Evolutionary conservation across 2,329 filamentous ascomycete species (phyloP), one percentile per base, ranked within the genome.

Genomic region (Penicillium sp.): DNA sequence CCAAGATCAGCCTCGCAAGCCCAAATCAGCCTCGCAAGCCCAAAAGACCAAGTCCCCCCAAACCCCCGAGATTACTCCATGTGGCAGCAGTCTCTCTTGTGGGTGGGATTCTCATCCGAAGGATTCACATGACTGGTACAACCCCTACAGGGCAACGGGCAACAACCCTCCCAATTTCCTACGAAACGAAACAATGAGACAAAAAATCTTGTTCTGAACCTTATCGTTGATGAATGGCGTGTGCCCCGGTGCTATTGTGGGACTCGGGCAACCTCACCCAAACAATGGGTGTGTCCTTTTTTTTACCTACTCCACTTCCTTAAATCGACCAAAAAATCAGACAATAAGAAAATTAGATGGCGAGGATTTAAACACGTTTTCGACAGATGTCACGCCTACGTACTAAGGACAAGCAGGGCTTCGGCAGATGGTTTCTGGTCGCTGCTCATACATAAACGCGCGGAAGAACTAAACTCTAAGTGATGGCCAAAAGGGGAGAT

Each of bases 391-490:
- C 31, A 49, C 51, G 33, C 40, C 31, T 29, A 51, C 22, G 27
- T 29, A 29, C 11, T 31, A 31, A 31, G 29, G 29, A 15, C 27
- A 29, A 12, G 11, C 11, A 35, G 51, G 35, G 31, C 31, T 55
- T 55, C 53, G 48, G 48, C 20, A 53, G 42, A 15, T 40, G 29
- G 9, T 35, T 20, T 15, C 37, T 46, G 50, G 22, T 43, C 25
- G 26, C 31, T 59, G 29, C 29, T 15, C 12, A 31, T 31, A 15
- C 29, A 31, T 31, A 56, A 55, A 49, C 57, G 47, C 50, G 49
- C 58, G 37, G 50, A 50, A 52, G 44, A 54, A 57, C 50, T 46
- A 33, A 57, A 61, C 54, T 54, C 49, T 58, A 62, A 57, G 53
- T 53, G 54, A 56, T 57, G 55, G 59, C 59, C 59, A 56, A 57